Evolutionary conservation across 352 stramenopile species (phyloP), one percentile per base, ranked within the genome.

Genomic region (Phytophthora citricola): DNA sequence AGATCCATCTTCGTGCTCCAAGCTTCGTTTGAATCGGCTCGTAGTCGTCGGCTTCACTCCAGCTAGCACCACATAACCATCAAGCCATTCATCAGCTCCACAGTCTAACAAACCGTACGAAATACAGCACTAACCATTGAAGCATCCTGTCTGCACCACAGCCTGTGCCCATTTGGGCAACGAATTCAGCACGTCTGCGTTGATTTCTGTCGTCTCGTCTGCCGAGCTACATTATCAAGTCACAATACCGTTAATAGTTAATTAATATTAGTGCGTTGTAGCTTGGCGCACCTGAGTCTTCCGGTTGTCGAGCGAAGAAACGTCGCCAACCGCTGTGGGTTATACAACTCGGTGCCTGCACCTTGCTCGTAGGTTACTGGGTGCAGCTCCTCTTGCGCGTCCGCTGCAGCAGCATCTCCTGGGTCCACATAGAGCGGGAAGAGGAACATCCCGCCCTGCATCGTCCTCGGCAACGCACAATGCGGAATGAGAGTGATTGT

Each of bases 151-250:
- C 43, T 73, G 63, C 36, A 90, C 58, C 22, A 92, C 75, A 32
- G 66, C 64, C 44, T 88, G 75, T 11, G 78, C 79, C 85, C 85
- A 93, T 4, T 68, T 71, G 12, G 83, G 85, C 20, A 93, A 43
- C 40, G 58, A 55, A 20, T 83, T 77, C 15, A 86, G 4, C 46
- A 77, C 68, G 40, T 74, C 58, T 5, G 64, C 65, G 29, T 80
- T 45, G 26, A 85, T 75, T 24, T 69, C 63, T 20, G 71, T 71
- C 51, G 63, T 46, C 14, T 79, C 62, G 31, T 20, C 39, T 38
- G 40, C 26, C 24, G 44, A 54, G 15, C 71, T 73, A 36, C 20
- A 51, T 31, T 12, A 41, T 17, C 36, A 20, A 15, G 26, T 47
- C 40, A 3, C 12, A 45, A 36, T n/a, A 5, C 26, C 26, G 14